Percentiles rank a stretch among this genome's conserved stretches.
Evolutionary conservation across 352 stramenopile genomes (phyloP).

Genomic region (Globisporangium takayamanum): DNA sequence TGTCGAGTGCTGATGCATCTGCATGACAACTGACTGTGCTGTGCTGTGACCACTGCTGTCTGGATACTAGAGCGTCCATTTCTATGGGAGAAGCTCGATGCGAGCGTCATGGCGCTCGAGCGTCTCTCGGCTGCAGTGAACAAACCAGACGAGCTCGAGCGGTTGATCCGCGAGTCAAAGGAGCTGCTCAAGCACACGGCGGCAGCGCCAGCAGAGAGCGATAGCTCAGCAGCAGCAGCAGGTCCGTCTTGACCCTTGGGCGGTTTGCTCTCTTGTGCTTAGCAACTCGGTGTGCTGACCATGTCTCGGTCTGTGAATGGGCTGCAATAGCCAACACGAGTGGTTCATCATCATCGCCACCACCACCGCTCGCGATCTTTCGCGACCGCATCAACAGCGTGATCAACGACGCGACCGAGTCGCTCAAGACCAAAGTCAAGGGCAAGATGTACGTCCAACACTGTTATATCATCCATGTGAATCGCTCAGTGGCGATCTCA

Average conservation of each 20-base stretch:
- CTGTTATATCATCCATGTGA: too few species aligned
- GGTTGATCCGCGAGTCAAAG: conserved; percentile 45
- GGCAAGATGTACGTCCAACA: conserved; percentile 44
- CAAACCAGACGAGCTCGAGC: conserved; percentile 53
- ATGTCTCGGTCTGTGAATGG: too few species aligned
- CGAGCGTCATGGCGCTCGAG: conserved; percentile 43
- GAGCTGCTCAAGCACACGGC: conserved; percentile 29
- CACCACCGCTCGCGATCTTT: conserved; percentile 28
- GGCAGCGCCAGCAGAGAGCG: neutral
- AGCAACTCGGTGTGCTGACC: too few species aligned
- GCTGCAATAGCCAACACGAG: neutral
- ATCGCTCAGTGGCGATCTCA: too few species aligned
- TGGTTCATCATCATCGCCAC: conserved; percentile 1
- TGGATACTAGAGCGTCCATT: conserved; percentile 14
- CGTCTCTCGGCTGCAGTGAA: conserved; percentile 35
- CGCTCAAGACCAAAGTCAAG: conserved; percentile 38
- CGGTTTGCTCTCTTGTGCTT: neutral
- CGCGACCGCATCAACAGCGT: conserved; percentile 42
- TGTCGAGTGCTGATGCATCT: too few species aligned
- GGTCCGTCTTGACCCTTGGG: neutral
- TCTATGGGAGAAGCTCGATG: conserved; percentile 54
- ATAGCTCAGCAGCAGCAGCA: neutral
- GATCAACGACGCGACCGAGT: conserved; percentile 36
- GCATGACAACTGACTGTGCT: too few species aligned
- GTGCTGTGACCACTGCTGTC: neutral